phyloP scores from a whole-genome alignment of 345 rosid species.

The Murraya koenigii region DNA sequence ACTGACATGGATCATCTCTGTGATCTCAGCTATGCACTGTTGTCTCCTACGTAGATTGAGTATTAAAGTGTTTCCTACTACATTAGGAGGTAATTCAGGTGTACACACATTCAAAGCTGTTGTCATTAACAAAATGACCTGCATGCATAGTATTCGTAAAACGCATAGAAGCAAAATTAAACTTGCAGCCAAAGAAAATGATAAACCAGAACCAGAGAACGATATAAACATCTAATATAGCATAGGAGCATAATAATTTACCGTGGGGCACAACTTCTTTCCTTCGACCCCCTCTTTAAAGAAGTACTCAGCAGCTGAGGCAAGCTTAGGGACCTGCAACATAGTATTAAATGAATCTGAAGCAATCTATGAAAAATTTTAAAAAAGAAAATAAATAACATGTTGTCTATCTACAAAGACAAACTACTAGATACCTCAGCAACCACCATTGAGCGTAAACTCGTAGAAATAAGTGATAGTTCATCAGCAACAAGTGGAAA shows the following conservation, averaged over 20 bases:
- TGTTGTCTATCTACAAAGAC: not conserved
- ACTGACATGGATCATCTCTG: constrained; percentile 95
- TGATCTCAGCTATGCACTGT: constrained; percentile 75
- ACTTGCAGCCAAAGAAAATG: not conserved
- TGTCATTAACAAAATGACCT: constrained; percentile 86
- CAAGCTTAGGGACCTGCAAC: constrained; percentile 89
- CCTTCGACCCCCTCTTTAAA: constrained; percentile 91
- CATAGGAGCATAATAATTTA: constrained; percentile 24
- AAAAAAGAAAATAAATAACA: not conserved
- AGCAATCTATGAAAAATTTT: too few relatives aligned
- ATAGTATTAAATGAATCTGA: constrained; percentile 15
- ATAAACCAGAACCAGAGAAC: not conserved
- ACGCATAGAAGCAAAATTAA: not conserved
- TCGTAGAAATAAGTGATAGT: constrained; percentile 62
- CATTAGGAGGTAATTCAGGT: constrained; percentile 32
- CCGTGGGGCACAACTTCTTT: constrained; percentile 93
- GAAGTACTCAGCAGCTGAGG: constrained; percentile 91
- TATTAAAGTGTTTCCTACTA: constrained; percentile 28
- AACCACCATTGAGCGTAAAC: constrained; percentile 75
- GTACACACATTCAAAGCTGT: constrained; percentile 55
- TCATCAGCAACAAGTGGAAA: constrained; percentile 95
- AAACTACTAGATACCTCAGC: constrained; percentile 57
- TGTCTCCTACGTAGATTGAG: constrained; percentile 71
- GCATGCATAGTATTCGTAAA: constrained; percentile 2
- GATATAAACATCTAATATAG: not conserved